Evolutionary conservation across 345 rosid species (phyloP).

Genomic region (Syzygium jambos): DNA sequence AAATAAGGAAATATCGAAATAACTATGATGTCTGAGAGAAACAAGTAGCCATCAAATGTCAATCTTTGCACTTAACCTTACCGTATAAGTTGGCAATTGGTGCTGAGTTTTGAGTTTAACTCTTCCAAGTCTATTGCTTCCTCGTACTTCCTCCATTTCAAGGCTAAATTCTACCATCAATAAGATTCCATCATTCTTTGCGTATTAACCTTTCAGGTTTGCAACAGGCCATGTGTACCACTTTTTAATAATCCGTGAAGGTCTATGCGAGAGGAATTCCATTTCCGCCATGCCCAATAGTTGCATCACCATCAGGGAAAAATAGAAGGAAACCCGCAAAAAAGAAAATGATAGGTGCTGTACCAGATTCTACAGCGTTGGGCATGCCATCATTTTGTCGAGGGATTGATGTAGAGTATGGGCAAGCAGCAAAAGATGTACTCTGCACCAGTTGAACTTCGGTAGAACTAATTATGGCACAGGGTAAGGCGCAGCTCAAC

Average conservation of each 20-base stretch:
- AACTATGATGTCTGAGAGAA: not conserved
- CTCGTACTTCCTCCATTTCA: constrained; percentile 1
- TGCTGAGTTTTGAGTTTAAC: not conserved
- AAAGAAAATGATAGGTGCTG: not conserved
- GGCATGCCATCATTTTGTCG: not conserved
- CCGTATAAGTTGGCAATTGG: not conserved
- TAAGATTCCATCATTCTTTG: not conserved
- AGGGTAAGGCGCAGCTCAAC: not conserved
- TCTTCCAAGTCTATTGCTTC: not conserved
- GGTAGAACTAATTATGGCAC: not conserved
- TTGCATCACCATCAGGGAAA: not conserved
- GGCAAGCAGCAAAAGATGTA: not conserved
- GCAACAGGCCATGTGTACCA: not conserved
- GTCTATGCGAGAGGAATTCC: not conserved
- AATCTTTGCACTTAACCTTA: not conserved
- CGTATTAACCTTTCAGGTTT: not conserved
- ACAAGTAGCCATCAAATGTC: not conserved
- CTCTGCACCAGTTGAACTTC: not conserved
- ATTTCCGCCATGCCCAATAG: not conserved
- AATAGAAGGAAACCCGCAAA: not conserved
- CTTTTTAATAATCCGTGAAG: not conserved
- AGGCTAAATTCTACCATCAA: not conserved
- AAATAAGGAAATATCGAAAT: not conserved
- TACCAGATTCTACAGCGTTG: not conserved
- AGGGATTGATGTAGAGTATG: not conserved